These are phyloP conservation scores for Diaporthe citri DNA, from an alignment of 2,329 filamentous ascomycete genomes.

Conservation along the genomic window DNA sequence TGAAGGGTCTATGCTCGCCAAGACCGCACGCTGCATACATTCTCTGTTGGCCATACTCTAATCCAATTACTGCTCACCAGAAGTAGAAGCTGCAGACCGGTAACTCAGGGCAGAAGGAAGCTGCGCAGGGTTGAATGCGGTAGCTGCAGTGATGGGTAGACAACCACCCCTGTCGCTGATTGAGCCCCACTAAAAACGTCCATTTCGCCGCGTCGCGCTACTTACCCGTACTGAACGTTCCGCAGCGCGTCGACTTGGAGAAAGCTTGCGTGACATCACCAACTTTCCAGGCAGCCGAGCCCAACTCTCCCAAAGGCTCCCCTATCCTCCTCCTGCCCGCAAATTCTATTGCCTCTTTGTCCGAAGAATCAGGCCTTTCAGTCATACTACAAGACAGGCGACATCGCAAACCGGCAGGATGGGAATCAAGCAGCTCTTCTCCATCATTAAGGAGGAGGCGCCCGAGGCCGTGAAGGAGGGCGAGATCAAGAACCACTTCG, in stretches of 20 bases:
- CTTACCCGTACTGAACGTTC: slow-evolving; percentile 30
- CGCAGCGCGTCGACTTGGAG: slow-evolving; percentile 37
- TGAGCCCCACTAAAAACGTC: slow-evolving; percentile 26
- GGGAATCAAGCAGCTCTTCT: slow-evolving; percentile 80
- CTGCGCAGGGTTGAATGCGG: neutral
- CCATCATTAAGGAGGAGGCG: slow-evolving; percentile 90
- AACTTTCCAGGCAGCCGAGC: slow-evolving; percentile 16
- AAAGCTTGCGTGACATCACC: slow-evolving; percentile 44
- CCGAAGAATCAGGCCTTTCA: neutral
- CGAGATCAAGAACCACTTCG: slow-evolving; percentile 99
- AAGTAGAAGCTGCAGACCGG: neutral
- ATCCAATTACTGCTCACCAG: neutral
- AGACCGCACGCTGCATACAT: neutral
- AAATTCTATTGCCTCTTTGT: neutral
- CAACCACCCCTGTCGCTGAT: neutral
- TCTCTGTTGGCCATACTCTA: neutral
- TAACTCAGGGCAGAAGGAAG: neutral
- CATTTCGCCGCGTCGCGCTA: slow-evolving; percentile 34
- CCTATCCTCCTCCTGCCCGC: neutral
- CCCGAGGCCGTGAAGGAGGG: slow-evolving; percentile 96
- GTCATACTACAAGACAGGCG: neutral
- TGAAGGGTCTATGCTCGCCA: too few relatives aligned
- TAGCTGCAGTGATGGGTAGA: neutral
- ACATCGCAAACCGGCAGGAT: slow-evolving; percentile 53
- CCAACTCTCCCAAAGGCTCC: neutral